Percentiles rank a stretch among this genome's conserved stretches.
phyloP scores from a whole-genome alignment of 441 rosid genomes.

The Metrosideros polymorpha region DNA sequence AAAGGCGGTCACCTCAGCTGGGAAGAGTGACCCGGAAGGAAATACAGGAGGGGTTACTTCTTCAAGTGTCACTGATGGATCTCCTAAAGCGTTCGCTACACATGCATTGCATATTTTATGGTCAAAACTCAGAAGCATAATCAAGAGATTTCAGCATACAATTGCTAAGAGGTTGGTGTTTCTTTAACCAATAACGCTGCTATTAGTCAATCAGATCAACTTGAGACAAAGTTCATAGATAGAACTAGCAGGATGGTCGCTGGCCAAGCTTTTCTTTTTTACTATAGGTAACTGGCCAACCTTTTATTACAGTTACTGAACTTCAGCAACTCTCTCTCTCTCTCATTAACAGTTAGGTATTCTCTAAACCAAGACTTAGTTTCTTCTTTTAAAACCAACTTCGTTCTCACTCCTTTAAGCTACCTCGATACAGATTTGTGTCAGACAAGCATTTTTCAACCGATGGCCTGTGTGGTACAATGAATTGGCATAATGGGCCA shows the following conservation, averaged over 20 bases:
- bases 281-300: neutral
- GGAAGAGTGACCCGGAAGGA: conserved; percentile 76
- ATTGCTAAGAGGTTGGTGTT: neutral
- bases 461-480: neutral
- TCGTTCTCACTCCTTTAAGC: neutral
- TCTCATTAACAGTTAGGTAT: neutral
- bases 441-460: neutral
- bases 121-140: neutral
- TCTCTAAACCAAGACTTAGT: too few species aligned
- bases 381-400: neutral
- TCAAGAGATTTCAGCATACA: neutral
- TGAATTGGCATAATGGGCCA: neutral
- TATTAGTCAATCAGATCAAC: neutral
- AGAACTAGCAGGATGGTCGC: neutral
- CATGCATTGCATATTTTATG: conserved; percentile 1
- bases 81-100: conserved; percentile 82
- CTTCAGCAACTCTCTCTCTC: neutral
- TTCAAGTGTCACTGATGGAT: conserved; percentile 69
- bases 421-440: neutral
- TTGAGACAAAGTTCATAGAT: neutral
- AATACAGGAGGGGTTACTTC: conserved; percentile 76
- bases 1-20: conserved; percentile 50
- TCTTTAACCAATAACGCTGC: neutral
- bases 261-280: neutral
- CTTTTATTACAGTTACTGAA: neutral